Evolutionary conservation across 1,284 basidiomycete species (phyloP), one percentile per base, ranked within the genome.

Genomic region (Naganishia albida): DNA sequence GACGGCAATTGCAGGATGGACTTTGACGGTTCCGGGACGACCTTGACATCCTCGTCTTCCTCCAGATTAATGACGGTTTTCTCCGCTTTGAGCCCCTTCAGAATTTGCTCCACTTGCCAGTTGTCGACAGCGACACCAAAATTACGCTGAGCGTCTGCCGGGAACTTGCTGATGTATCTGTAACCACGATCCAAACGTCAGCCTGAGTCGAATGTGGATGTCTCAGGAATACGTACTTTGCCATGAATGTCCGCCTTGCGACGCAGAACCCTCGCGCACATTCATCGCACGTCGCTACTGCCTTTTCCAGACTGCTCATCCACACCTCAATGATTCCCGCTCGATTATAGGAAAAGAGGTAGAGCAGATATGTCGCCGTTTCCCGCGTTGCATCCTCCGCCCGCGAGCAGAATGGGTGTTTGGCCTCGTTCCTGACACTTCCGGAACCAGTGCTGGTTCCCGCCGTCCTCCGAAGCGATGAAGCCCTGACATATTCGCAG

Each of bases 321-420:
- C 89, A 93, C 49, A 80, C 74, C 2, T 83, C 79, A 4, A 89
- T 86, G 16, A 81, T 80, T 0, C 77, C 73, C 66, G 85, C 85
- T 57, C 74, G 66, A 30, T 84, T 81, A 71, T 91, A 93, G 3
- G 91, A 91, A 72, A 89, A 88, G 50, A 93, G 77, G 67, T 90
- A 85, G 57, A 93, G 81, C 54, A 91, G 82, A 78, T 91, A 94
- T 0, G 85, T 86, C 0, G 91, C 89, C 1, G 87, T 85, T 39
- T 74, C 57, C 34, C 57, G 39, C 30, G 57, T 50, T 50, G 34
- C 57, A 8, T 60, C 57, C 49, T 60, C 46, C 28, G 57, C 57
- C 18, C 30, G 46, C 7, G 20, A 7, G 26, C 57, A 60, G 44
- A 60, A 60, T 7, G 46, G 46, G 26, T 60, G 57, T n/a, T 20